Conservation (phyloP, 1,284 basidiomycete species). For the Rhodotorula sp. region DNA sequence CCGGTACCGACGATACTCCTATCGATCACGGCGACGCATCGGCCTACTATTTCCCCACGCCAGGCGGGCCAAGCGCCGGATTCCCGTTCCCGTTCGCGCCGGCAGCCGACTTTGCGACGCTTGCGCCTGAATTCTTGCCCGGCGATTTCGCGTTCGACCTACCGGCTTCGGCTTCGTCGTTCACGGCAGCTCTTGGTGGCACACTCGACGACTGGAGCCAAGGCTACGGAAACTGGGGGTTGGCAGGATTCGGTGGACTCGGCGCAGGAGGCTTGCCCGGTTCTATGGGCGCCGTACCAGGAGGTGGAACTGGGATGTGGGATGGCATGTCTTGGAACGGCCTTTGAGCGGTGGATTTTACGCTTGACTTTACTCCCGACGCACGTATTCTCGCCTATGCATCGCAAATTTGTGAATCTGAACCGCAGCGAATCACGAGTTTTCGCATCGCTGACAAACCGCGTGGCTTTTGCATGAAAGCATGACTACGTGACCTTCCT, state of each 20-base stretch:
- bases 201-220: conserved; percentile 19
- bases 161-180: conserved; percentile 3
- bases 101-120: background rate
- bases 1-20: background rate
- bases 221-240: conserved; percentile 11
- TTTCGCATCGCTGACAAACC: no score
- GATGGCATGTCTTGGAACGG: conserved; percentile 3
- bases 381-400: no score
- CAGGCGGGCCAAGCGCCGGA: background rate
- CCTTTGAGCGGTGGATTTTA: background rate
- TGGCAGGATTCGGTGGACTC: conserved; percentile 15
- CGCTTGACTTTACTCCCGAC: no score
- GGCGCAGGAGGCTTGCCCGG: conserved; percentile 3
- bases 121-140: conserved; percentile 5
- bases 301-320: background rate
- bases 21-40: background rate
- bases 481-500: background rate
- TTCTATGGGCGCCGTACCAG: background rate
- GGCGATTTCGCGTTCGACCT: conserved; percentile 30
- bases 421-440: no score
- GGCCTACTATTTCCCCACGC: background rate
- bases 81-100: background rate
- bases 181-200: conserved; percentile 14
- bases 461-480: no score
- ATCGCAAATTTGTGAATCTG: no score